Evolutionary conservation across 768 basidiomycete species (phyloP), one percentile per base, ranked within the genome.

Genomic region (Serendipita indica): DNA sequence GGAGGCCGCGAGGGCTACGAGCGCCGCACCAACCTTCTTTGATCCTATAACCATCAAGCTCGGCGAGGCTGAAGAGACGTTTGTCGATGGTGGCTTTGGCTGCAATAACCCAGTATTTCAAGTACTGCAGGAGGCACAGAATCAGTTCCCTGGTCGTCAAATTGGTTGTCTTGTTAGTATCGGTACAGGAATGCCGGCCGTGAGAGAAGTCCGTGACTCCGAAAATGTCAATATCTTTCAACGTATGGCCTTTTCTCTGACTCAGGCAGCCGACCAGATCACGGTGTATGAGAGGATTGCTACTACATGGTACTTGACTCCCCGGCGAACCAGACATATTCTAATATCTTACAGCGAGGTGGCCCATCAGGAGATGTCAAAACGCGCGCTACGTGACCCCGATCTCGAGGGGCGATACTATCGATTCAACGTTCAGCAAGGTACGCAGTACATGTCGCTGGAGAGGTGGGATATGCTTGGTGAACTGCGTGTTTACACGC

Each of bases 31-130:
- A 4, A 59, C 45, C 39, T 60, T 46, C 58, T 61, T 59, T 33
- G 22, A 46, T 33, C 54, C 60, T 10, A 65, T 69, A 16, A 25
- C 25, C 3, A 62, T 67, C n/a, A 43, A 43, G 41, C 18, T 18
- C 13, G 13, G 18, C 13, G 41, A n/a, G 7, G 49, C n/a, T 22
- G 32, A 4, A 27, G 49, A 54, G 32, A 10, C 60, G 57, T 63
- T 61, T 10, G 30, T 66, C 22, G 49, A 54, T 30, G 49, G 49
- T 10, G 49, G 49, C 7, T 30, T 54, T 12, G 49, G 49, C 3
- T 54, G 49, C 25, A 54, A 54, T 30, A 54, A 54, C 0, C 49
- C 49, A 28, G 49, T 54, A 18, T 27, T n/a, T 10, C 32, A 33
- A 28, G 49, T 54, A n/a, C 10, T 28, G 5, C 22, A 54, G 25